Percentiles rank a stretch among this genome's conserved stretches.
Evolutionary conservation across 1,284 basidiomycete species (phyloP).

Genomic region (Microbotryum violaceum): DNA sequence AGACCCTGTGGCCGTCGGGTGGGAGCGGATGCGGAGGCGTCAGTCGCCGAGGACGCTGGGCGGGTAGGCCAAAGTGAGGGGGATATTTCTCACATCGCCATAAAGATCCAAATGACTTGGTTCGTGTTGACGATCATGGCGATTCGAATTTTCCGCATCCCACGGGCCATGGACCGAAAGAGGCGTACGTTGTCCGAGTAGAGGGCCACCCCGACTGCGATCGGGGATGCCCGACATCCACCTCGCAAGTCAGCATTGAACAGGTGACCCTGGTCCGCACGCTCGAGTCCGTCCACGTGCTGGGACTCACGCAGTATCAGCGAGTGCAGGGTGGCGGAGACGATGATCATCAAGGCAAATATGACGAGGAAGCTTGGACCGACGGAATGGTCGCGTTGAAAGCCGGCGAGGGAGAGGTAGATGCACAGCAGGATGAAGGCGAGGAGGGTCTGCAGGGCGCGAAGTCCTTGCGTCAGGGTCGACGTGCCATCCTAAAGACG

Average conservation of each 20-base stretch:
- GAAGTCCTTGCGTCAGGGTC: constrained; percentile 1
- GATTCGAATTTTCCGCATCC: constrained; percentile 27
- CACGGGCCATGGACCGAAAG: constrained; percentile 27
- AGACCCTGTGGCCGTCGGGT: constrained; percentile 12
- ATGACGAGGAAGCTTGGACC: constrained; percentile 11
- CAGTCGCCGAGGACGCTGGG: not conserved
- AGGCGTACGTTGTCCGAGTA: constrained; percentile 13
- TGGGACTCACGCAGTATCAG: constrained; percentile 12
- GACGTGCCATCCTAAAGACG: constrained; percentile 12
- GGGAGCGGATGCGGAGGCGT: not conserved
- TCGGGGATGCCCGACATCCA: too few relatives aligned
- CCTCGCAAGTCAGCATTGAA: too few relatives aligned
- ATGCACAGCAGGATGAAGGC: constrained; percentile 21
- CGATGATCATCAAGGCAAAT: constrained; percentile 11
- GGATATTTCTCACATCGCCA: not conserved
- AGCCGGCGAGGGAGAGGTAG: constrained; percentile 30
- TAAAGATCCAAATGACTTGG: constrained; percentile 8
- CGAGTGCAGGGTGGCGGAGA: constrained; percentile 13
- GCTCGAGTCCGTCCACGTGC: too few relatives aligned
- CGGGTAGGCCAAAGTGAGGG: not conserved
- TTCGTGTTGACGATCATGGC: constrained; percentile 28
- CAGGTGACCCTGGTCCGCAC: too few relatives aligned
- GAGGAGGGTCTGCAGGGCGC: constrained; percentile 12
- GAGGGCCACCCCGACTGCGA: constrained; percentile 15
- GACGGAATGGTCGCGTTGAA: constrained; percentile 25